Conservation (phyloP, 352 stramenopile genomes). For the Globisporangium ultimum region DNA sequence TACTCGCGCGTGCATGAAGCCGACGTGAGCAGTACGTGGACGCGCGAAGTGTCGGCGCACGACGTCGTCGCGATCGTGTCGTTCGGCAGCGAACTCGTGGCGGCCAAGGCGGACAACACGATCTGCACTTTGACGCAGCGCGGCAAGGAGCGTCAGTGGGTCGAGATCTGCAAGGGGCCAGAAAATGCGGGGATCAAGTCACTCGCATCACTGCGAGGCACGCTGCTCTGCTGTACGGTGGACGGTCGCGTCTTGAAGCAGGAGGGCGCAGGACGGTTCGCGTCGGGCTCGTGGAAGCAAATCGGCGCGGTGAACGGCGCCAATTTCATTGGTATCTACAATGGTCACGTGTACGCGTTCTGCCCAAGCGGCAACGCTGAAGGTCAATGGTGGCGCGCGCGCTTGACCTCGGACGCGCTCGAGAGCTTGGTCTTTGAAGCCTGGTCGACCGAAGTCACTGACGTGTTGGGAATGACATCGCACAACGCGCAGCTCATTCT, state of each 20-base stretch:
- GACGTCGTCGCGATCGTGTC: conserved; percentile 65
- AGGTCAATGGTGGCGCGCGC: conserved; percentile 48
- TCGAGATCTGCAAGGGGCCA: conserved; percentile 46
- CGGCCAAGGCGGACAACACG: conserved; percentile 43
- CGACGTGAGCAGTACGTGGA: conserved; percentile 35
- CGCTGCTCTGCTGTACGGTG: conserved; percentile 56
- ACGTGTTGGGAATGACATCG: conserved; percentile 57
- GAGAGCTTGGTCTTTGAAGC: conserved; percentile 49
- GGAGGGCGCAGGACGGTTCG: conserved; percentile 58
- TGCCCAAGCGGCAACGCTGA: conserved; percentile 7
- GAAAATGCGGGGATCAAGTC: conserved; percentile 36
- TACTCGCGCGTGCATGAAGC: conserved; percentile 66
- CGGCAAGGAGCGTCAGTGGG: conserved; percentile 36
- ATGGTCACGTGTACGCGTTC: conserved; percentile 63
- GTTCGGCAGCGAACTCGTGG: conserved; percentile 72
- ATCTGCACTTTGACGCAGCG: conserved; percentile 53
- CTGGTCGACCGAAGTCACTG: conserved; percentile 19
- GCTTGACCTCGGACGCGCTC: conserved; percentile 38
- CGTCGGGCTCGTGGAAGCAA: conserved; percentile 55
- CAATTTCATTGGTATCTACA: conserved; percentile 62
- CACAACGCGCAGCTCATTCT: conserved; percentile 76
- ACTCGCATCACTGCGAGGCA: conserved; percentile 61
- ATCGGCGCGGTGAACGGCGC: conserved; percentile 40
- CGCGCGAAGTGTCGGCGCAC: conserved; percentile 29
- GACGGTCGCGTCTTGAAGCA: conserved; percentile 66